Evolutionary conservation across 2,329 filamentous ascomycete species (phyloP), one percentile per base, ranked within the genome.

Genomic region (Nemania diffusa): DNA sequence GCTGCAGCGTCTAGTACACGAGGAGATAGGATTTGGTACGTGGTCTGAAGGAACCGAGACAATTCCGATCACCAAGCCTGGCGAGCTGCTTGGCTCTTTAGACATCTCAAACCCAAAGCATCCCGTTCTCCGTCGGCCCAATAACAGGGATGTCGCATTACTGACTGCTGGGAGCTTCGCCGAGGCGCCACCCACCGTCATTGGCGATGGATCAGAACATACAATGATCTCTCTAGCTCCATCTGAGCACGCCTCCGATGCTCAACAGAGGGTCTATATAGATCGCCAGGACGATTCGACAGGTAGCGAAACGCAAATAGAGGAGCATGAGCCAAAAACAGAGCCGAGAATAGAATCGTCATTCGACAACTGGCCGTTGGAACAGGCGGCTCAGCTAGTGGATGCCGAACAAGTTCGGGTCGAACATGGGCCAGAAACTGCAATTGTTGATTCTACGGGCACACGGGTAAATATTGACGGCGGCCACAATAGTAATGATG

Each of bases 1-100:
- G 46, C 67, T 77, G 0, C 75, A 76, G 37, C 70, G 75, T 0
- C 67, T 76, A 7, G 73, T 73, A 2, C 72, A 78, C 34, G 75
- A 77, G 37, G 70, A 65, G 9, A 17, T 65, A 0, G 69, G 69
- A 6, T 29, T 52, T 9, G 69, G 69, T 0, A 58, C 32, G 0
- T 74, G 72, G 72, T 70, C 65, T 6, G 24, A 53, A 57, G 34
- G 53, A 13, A 34, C 24, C n/a, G 61, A 53, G 27, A 40, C 32
- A 1, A 55, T 64, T 22, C 61, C 61, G 22, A 22, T 44, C 1
- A 29, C 40, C 6, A 42, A 62, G 11, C 13, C 34, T 2, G 44
- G 42, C 17, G 5, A 64, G 32, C 11, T 52, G 6, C 53, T 64
- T 24, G 53, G 37, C 8, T 34, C 27, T 22, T 27, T 63, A 4